Conservation (phyloP, 2,329 filamentous ascomycete species). For the Sporothrix variecibatus region DNA sequence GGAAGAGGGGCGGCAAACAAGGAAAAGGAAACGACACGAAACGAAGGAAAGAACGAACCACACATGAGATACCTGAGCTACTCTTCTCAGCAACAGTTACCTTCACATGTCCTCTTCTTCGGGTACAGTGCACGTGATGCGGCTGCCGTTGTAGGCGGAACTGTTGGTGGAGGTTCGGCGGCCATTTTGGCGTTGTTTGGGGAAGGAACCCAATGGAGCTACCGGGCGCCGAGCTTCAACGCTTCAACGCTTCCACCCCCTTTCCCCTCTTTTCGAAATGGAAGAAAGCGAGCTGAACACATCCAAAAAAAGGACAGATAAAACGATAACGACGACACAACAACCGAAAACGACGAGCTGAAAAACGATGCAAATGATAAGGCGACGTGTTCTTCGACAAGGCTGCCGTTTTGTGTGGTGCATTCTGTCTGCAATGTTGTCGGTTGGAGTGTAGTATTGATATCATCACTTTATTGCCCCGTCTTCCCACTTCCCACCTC, state of each 20-base stretch:
- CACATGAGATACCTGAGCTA: too few species aligned
- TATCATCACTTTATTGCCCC: neutral
- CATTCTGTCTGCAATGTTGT: too few species aligned
- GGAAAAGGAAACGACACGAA: neutral
- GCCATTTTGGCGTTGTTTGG: neutral
- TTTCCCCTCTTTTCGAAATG: neutral
- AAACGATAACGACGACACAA: neutral
- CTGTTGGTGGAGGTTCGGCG: too few species aligned
- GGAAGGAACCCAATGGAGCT: neutral
- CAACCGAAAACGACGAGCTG: neutral
- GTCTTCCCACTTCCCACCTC: neutral
- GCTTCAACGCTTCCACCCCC: too few species aligned
- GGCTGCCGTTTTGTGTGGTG: neutral
- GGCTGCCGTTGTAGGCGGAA: neutral
- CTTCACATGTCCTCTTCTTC: neutral
- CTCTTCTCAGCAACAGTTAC: neutral
- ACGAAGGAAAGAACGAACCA: neutral
- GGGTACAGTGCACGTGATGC: neutral
- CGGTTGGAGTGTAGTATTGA: neutral
- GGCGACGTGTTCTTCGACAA: neutral
- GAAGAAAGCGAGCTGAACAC: neutral
- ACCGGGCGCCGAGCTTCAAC: neutral
- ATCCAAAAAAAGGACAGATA: neutral
- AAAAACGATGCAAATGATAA: neutral
- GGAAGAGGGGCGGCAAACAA: neutral